Evolutionary conservation across 192 early-diverging fungal species (phyloP).

Genomic region (Mortierella hygrophila): DNA sequence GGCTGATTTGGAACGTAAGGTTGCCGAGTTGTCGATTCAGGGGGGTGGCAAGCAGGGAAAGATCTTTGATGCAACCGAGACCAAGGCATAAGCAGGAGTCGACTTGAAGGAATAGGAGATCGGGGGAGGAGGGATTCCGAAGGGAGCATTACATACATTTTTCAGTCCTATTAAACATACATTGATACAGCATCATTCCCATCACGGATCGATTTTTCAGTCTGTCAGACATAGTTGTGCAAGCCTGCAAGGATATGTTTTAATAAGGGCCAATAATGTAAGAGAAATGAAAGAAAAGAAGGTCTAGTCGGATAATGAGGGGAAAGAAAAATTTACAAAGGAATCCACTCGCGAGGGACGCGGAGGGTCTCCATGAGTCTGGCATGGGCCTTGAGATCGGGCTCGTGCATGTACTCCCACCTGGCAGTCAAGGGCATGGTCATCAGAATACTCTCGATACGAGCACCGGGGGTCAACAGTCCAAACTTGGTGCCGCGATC

Average conservation of each 20-base stretch:
- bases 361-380: conserved; percentile 84
- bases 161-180: neutral
- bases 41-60: conserved; percentile 20
- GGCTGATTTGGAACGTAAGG: conserved; percentile 40
- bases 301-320: too few species aligned
- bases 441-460: conserved; percentile 97
- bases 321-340: conserved; percentile 13
- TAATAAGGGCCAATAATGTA: too few species aligned
- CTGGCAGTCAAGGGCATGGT: conserved; percentile 92
- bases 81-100: conserved; percentile 35
- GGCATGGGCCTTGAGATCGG: conserved; percentile 72
- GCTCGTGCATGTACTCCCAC: conserved; percentile 94
- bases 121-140: neutral
- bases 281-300: too few species aligned
- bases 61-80: conserved; percentile 49
- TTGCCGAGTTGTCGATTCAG: conserved; percentile 25
- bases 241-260: too few species aligned
- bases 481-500: conserved; percentile 99
- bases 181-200: neutral
- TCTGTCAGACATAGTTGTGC: too few species aligned
- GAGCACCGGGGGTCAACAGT: conserved; percentile 92
- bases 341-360: conserved; percentile 84
- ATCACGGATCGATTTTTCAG: too few species aligned
- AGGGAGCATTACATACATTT: neutral
- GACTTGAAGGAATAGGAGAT: neutral